Evolutionary conservation across 2,329 filamentous ascomycete genomes (phyloP), one percentile per base, ranked within the genome.

Genomic region (Colletotrichum trifolii): DNA sequence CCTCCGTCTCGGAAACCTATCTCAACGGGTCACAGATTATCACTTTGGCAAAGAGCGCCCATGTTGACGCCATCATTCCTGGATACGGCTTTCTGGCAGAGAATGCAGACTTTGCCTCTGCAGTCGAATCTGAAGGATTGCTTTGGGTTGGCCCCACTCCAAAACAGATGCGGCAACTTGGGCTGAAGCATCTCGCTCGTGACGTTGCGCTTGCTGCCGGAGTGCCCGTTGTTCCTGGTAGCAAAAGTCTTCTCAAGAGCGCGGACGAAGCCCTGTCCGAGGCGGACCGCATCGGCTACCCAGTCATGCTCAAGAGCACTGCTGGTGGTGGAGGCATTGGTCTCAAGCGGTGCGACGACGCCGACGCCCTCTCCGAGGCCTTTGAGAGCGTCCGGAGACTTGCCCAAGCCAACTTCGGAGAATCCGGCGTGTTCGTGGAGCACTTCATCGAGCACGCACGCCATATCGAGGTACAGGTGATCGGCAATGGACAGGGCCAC

Each of bases 11-110:
- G 0, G 73, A 77, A 2, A 88, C 90, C 1, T 88, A 93, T 71
- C 84, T 93, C 11, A 88, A 93, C 73, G 89, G 88, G 33, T 81
- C 87, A 39, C 85, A 88, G 42, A 83, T 87, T 42, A 75, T 89
- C 15, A 71, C 77, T 4, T 79, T 88, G n/a, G 86, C 87, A 9
- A 80, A 79, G 46, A 72, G 78, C 3, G 76, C 81, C 12, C 71
- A 76, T 2, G 84, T 76, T 2, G 82, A 90, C 66, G 87, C 87
- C 4, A 81, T 91, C 13, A 87, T 89, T 54, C 89, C 89, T 0
- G 89, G 89, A 2, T 91, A 91, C 75, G 89, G 89, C 0, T 91
- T 90, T 65, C 74, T 91, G 1, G 85, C 85, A 0, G 89, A 91
- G 64, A 89, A 90, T 71, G 81, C 85, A 5, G 80, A 84, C 5